phyloP scores from a whole-genome alignment of 352 stramenopile species.

The Phytophthora idaei region DNA sequence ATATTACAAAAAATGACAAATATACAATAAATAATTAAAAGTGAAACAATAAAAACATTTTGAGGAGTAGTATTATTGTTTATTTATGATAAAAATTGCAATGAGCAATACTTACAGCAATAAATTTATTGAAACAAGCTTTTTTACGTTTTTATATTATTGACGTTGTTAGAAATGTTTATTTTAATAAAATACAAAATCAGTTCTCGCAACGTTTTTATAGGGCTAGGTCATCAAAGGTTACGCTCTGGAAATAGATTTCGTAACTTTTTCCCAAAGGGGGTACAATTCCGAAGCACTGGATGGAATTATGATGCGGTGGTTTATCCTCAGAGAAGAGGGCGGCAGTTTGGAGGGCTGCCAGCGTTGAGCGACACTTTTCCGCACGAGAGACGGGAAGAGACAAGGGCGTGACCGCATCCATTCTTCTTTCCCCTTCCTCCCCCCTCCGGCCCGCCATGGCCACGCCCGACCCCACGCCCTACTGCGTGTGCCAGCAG shows the following conservation, averaged over 20 bases:
- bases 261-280: slow-evolving; percentile 13
- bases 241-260: slow-evolving; percentile 12
- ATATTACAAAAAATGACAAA: no score
- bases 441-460: slow-evolving; percentile 24
- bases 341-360: slow-evolving; percentile 15
- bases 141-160: no score
- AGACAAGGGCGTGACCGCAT: slow-evolving; percentile 10
- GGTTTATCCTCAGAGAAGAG: slow-evolving; percentile 13
- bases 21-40: no score
- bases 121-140: no score
- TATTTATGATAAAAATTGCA: no score
- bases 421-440: slow-evolving; percentile 1
- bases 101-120: no score
- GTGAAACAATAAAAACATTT: no score
- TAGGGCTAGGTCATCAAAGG: not conserved
- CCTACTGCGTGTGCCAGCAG: slow-evolving; percentile 89
- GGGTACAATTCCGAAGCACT: slow-evolving; percentile 19
- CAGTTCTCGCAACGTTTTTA: no score
- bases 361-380: slow-evolving; percentile 13
- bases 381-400: slow-evolving; percentile 16
- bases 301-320: slow-evolving; percentile 14
- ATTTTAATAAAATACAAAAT: no score
- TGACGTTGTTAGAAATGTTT: no score
- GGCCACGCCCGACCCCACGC: slow-evolving; percentile 46
- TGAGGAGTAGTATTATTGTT: no score